Conservation (phyloP, 352 stramenopile genomes). For the Aphanomyces invadans region DNA sequence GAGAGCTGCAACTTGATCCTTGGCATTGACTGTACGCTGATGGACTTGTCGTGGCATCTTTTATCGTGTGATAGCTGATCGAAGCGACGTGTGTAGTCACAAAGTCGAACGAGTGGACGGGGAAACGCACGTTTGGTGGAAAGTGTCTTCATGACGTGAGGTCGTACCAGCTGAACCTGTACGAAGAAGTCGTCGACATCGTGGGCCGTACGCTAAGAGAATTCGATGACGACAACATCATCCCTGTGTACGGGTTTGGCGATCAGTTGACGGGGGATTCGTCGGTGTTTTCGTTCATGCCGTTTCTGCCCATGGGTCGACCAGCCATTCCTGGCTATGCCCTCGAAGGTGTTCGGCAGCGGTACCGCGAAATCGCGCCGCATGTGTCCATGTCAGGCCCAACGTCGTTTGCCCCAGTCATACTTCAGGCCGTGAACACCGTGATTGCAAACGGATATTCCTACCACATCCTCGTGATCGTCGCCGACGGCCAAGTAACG, state of each 20-base stretch:
- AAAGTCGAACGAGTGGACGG: conserved; percentile 86
- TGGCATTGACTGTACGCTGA: conserved; percentile 78
- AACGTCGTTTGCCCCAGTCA: conserved; percentile 82
- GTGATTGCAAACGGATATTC: conserved; percentile 56
- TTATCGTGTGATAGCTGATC: too few relatives aligned
- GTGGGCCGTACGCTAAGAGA: conserved; percentile 60
- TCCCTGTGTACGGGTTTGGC: conserved; percentile 78
- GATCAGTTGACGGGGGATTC: conserved; percentile 72
- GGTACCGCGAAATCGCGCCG: conserved; percentile 62
- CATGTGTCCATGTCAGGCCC: conserved; percentile 73
- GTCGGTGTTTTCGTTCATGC: conserved; percentile 63
- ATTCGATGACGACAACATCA: conserved; percentile 83
- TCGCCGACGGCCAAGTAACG: conserved; percentile 54
- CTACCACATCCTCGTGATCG: conserved; percentile 76
- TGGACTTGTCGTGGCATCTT: too few relatives aligned
- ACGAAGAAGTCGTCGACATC: conserved; percentile 79
- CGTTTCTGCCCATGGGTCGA: not conserved
- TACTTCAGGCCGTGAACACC: conserved; percentile 72
- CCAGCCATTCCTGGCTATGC: conserved; percentile 49
- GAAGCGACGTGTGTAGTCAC: conserved; percentile 77
- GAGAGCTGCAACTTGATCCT: conserved; percentile 83
- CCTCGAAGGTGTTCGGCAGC: conserved; percentile 51
- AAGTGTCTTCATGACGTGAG: conserved; percentile 61
- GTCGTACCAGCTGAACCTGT: conserved; percentile 52
- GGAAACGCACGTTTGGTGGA: conserved; percentile 69